Base-by-base conservation (phyloP, 2,329 filamentous ascomycete species). In the Diaporthe sp. region DNA sequence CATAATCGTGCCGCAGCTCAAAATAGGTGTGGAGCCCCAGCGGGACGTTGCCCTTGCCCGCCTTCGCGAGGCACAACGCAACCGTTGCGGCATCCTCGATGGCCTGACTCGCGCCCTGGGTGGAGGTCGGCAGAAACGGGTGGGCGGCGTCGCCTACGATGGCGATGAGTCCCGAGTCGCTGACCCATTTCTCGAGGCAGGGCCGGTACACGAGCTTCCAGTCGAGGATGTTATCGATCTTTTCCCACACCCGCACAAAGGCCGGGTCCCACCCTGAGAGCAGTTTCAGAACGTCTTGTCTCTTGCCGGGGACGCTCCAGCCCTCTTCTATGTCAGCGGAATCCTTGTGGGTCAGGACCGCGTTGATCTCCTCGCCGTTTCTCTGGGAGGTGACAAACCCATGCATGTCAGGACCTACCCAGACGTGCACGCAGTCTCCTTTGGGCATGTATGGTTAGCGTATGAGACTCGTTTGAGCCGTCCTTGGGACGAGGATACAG, bases 321-420 rank as follows among this genome's bases (percentile, higher is more conserved):
- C 47, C 47, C n/a, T 52, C 47, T n/a, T 52, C 47, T 52, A 52
- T 52, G 10, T 52, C 47, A 4, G 47, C 47, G 47, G 28, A 1
- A 52, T 52, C 47, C 47, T 25, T 52, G 47, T 52, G 47, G 47
- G 47, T 52, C 6, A 52, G 47, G 47, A 52, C 47, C 10, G 47
- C 47, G n/a, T 52, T 52, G n/a, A 52, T 52, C 47, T 52, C 47
- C 47, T 52, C 47, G 47, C 47, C 47, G n/a, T 52, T 52, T 52
- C 47, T 52, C 47, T 52, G 47, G 10, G 47, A 52, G 47, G 47
- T 52, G 47, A 52, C 47, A 52, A 52, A 28, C 47, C 47, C 47
- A 52, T 52, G 47, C n/a, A 52, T 28, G n/a, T 52, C 47, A 52
- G 47, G 22, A 15, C 47, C 47, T 25, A 52, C n/a, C 47, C 47